phyloP scores from a whole-genome alignment of 371 early-diverging fungal genomes.

The Mucor racemosus region DNA sequence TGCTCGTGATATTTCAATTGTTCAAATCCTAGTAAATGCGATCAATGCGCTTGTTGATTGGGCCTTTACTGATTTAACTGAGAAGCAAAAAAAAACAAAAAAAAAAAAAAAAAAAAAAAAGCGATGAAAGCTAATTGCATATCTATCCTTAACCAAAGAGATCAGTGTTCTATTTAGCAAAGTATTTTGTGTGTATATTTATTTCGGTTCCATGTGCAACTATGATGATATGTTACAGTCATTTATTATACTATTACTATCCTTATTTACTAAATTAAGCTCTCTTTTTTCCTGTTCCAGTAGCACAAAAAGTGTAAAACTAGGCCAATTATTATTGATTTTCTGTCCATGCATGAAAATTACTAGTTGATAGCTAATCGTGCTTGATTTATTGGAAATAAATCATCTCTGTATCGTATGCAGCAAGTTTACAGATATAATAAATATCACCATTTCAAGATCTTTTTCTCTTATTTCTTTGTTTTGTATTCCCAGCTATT shows the following conservation, averaged over 20 bases:
- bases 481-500: background rate
- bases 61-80: background rate
- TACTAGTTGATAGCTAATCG: background rate
- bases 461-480: conserved; percentile 3
- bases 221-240: background rate
- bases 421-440: background rate
- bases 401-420: background rate
- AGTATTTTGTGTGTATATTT: background rate
- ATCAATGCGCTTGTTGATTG: background rate
- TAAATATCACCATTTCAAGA: background rate
- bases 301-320: background rate
- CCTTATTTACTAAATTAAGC: background rate
- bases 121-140: no score
- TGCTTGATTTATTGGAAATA: conserved; percentile 3
- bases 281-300: background rate
- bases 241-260: background rate
- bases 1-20: background rate
- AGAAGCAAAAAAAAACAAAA: no score
- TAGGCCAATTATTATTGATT: background rate
- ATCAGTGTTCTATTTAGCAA: background rate
- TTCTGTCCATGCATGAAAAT: conserved; percentile 1
- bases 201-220: background rate
- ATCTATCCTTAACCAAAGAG: background rate
- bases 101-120: no score
- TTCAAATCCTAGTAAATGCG: background rate